Base-by-base conservation (phyloP, 192 early-diverging fungal genomes). In the Coemansia sp. region DNA sequence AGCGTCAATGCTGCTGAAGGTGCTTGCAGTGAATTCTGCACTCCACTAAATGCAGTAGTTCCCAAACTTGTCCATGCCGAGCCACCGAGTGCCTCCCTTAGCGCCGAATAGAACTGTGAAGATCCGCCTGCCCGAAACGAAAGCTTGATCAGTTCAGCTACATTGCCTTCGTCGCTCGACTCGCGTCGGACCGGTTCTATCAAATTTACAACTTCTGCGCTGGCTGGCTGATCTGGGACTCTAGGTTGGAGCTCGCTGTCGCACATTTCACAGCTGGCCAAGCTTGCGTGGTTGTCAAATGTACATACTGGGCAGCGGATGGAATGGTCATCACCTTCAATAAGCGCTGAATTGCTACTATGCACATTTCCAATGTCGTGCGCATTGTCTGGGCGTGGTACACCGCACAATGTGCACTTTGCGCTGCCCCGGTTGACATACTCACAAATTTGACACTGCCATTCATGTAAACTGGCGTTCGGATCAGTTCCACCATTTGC, bases 201-300 rank as follows among this genome's bases (percentile, higher is more conserved):
- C 4, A 14, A 24, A 10, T 24, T 14, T n/a, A 16, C 41, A 20
- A 16, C 39, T 29, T 49, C 49, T 8, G 39, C 48, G 19, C 13
- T 53, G 26, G 26, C 49, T 22, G 57, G 35, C 41, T 57, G 49
- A 39, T 27, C 51, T 11, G 56, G 14, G 14, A 20, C 49, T 53
- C 32, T 43, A n/a, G 32, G 64, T 24, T 50, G 22, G 13, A 97
- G 83, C 61, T 88, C 71, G 4, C 85, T 73, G 19, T 86, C 88
- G 74, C 95, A 97, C 64, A 95, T 89, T 61, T 97, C 93, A 71
- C 95, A 97, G 13, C 75, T 75, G 8, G 75, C 69, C 86, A 93
- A 87, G 61, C 86, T 88, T 2, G 85, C 72, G 69, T 94, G 91
- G 69, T 97, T 97, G 45, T 91, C 77, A 66, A 95, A 97, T 18